phyloP scores from a whole-genome alignment of 805 yeast genomes.

The Hanseniaspora clermontiae region DNA sequence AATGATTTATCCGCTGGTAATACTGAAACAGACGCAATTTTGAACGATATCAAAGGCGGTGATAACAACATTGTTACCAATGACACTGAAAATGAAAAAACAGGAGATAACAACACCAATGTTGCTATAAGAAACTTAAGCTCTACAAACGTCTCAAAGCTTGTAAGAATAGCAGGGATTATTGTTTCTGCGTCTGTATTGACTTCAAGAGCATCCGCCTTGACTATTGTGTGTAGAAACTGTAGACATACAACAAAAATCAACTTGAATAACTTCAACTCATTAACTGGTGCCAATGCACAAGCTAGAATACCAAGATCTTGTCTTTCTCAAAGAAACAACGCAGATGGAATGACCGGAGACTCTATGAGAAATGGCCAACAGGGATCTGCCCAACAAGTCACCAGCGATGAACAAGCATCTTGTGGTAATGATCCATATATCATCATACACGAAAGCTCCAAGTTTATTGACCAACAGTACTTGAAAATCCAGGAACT shows the following conservation, averaged over 20 bases:
- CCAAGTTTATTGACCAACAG: constrained; percentile 91
- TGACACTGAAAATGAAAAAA: constrained; percentile 46
- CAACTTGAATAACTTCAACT: constrained; percentile 28
- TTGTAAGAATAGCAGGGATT: constrained; percentile 85
- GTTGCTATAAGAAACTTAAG: constrained; percentile 69
- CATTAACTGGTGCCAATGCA: constrained; percentile 23
- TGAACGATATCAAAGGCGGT: constrained; percentile 9
- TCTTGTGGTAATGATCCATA: constrained; percentile 87
- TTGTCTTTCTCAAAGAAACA: constrained; percentile 23
- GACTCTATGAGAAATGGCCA: constrained; percentile 11
- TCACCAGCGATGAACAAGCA: constrained; percentile 20
- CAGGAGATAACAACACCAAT: constrained; percentile 43
- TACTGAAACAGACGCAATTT: constrained; percentile 22
- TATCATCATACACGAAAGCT: constrained; percentile 82
- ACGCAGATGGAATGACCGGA: constrained; percentile 9
- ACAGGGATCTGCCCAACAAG: constrained; percentile 18
- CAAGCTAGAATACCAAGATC: constrained; percentile 25
- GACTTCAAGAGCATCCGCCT: constrained; percentile 70
- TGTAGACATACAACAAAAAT: constrained; percentile 72
- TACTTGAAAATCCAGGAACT: constrained; percentile 84
- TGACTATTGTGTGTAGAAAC: constrained; percentile 73
- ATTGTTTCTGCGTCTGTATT: constrained; percentile 83
- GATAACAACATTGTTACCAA: constrained; percentile 18
- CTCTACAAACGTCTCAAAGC: constrained; percentile 76
- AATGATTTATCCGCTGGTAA: constrained; percentile 14